Evolutionary conservation across 768 basidiomycete species (phyloP), one percentile per base, ranked within the genome.

Genomic region (Leccinum arenicola): DNA sequence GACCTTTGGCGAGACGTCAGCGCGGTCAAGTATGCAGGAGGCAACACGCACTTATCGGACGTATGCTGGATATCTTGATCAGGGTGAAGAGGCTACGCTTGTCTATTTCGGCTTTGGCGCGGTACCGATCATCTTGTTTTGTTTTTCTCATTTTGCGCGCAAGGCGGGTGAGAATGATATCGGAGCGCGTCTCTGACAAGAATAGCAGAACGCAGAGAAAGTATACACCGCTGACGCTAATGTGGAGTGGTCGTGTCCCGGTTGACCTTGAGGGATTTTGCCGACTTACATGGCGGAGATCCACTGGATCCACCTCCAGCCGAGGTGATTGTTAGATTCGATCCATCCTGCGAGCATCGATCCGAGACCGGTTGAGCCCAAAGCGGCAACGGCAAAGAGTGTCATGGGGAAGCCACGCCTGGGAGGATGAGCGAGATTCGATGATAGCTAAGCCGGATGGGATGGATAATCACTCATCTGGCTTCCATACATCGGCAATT

Each of bases 291-390:
- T 89, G 65, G 85, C 76, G 61, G 85, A 84, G 9, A 91, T 80
- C 91, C 90, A 93, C 65, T 91, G 84, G 25, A 95, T 90, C 89
- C 91, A 93, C 27, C 89, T 77, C 89, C 91, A 93, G 61, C 78
- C 78, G 1, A 92, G 69, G 19, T 73, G 74, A 0, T 75, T 67
- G 59, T 84, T 82, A 60, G 81, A 78, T 66, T 89, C 87, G 21
- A 89, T 78, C 84, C 84, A 90, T 14, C 86, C 86, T 23, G 84
- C 83, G 3, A 80, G 67, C 1, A 88, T 67, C 0, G 90, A 85
- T 3, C 85, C 91, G 1, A 91, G 36, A 1, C 85, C 88, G 0
- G 81, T 83, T 0, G 84, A 85, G 2, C 80, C 81, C 10, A 92
- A 66, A 0, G 85, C 88, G 0, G 78, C 74, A 5, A 85, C 64